Conservation (phyloP, 305 asterid species). For the Stenogyne calaminthoides region DNA sequence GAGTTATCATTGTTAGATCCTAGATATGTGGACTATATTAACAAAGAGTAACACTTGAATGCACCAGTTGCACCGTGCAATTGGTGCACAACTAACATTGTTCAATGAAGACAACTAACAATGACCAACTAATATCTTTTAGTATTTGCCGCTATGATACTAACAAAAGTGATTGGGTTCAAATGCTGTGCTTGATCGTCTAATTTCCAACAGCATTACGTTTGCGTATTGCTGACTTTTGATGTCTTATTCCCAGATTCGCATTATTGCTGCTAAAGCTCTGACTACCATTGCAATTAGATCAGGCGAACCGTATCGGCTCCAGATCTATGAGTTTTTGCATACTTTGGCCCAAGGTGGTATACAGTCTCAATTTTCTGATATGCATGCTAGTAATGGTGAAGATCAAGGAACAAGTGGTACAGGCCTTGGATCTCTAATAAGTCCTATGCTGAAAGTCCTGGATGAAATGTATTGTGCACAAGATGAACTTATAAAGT, state of each 20-base stretch:
- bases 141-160: too few relatives aligned
- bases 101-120: too few relatives aligned
- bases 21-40: not conserved
- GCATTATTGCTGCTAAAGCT: slow-evolving; percentile 84
- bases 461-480: slow-evolving; percentile 84
- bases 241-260: slow-evolving; percentile 51
- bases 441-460: slow-evolving; percentile 81
- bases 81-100: too few relatives aligned
- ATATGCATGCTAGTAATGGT: slow-evolving; percentile 84
- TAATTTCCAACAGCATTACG: slow-evolving; percentile 1
- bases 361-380: slow-evolving; percentile 87
- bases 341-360: slow-evolving; percentile 84
- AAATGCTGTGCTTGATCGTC: slow-evolving; percentile 5
- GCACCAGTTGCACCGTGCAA: too few relatives aligned
- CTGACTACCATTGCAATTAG: slow-evolving; percentile 85
- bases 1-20: slow-evolving; percentile 2
- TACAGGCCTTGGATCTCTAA: slow-evolving; percentile 85
- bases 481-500: slow-evolving; percentile 88
- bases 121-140: too few relatives aligned
- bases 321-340: slow-evolving; percentile 82
- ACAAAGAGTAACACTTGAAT: not conserved
- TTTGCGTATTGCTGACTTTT: not conserved
- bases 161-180: slow-evolving; percentile 1
- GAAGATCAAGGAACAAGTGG: slow-evolving; percentile 98
- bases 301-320: slow-evolving; percentile 93